A percentile compares a stretch with the other conserved stretches of the same genome.
These are phyloP conservation scores for Kwoniella sp. DNA, from an alignment of 768 basidiomycete species.

Conservation along the genomic window DNA sequence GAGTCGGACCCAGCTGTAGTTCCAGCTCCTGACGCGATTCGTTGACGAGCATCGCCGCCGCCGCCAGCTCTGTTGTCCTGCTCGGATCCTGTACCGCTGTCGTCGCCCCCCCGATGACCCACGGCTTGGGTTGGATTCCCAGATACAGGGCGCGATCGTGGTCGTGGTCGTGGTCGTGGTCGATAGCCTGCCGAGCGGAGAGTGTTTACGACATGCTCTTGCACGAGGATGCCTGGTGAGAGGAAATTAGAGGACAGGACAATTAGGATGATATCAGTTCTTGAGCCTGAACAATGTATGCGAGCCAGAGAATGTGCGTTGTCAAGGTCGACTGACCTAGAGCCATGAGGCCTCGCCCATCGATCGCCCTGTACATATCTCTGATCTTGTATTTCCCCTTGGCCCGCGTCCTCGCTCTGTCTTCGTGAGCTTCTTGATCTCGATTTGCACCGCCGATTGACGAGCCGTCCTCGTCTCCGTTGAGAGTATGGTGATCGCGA, in stretches of 20 bases:
- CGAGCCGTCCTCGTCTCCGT: no score
- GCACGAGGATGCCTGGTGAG: slow-evolving; percentile 25
- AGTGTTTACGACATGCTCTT: slow-evolving; percentile 23
- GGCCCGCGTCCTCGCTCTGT: neutral
- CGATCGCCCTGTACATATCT: slow-evolving; percentile 39
- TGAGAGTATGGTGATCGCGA: no score
- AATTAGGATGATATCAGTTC: neutral
- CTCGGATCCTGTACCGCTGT: no score
- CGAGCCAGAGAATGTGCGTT: neutral
- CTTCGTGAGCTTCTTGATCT: slow-evolving; percentile 2
- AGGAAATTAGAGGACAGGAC: neutral
- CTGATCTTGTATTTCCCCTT: slow-evolving; percentile 28
- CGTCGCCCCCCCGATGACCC: no score
- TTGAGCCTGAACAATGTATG: neutral
- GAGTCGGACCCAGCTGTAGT: neutral
- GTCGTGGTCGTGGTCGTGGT: neutral
- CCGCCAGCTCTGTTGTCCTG: no score
- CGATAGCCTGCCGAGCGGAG: slow-evolving; percentile 1
- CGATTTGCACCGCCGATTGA: neutral
- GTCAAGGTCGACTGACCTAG: slow-evolving; percentile 26
- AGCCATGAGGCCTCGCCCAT: slow-evolving; percentile 39
- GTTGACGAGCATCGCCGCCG: no score
- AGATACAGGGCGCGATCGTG: no score
- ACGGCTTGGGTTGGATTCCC: no score
- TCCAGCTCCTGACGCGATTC: no score